Base-by-base conservation (phyloP, 2,329 filamentous ascomycete genomes). In the Teratosphaeria viscida region DNA sequence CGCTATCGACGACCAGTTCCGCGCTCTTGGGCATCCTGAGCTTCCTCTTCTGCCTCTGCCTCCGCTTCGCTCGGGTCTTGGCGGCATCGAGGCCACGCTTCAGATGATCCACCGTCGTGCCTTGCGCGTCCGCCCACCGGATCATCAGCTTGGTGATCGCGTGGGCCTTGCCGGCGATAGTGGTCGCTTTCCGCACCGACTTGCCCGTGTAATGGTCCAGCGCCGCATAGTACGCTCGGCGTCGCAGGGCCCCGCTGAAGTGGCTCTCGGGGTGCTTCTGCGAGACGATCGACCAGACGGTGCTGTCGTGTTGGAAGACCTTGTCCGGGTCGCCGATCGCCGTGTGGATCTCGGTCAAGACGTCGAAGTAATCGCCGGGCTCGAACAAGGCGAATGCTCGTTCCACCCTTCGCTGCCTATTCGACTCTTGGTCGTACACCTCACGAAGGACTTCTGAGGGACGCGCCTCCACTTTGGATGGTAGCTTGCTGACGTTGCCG, bases 351-450 rank as follows among this genome's bases (percentile, higher is more conserved):
- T 59, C 76, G 66, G 12, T 72, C 68, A 77, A 64, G 3, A 76
- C 67, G 57, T 76, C 72, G 59, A 72, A 72, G 53, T 73, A 73
- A 62, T 78, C 76, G 26, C 76, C 76, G 59, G 70, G 66, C 52
- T 72, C 68, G 70, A 77, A 76, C 19, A 71, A 65, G 16, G 66
- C 61, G 16, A 71, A 65, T 54, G 64, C 64, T 11, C 61, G 62
- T 26, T 62, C 59, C 2, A 66, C 66, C 8, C 55, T 55, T 10
- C 55, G 49, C 61, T 65, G 57, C 55, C 63, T 65, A 16, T 56
- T 60, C 3, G 37, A 52, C 32, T 60, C 23, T 61, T 62, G 29
- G 61, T 61, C 62, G 62, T 58, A 64, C 63, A 49, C 43, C 43
- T 49, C 19, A 5, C 43, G 54, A 27, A 35, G 26, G 23, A 11